A percentile compares a stretch with the other conserved stretches of the same genome.
Conservation (phyloP, 2,329 filamentous ascomycete species). For the Stachybotrys chlorohalonatus region DNA sequence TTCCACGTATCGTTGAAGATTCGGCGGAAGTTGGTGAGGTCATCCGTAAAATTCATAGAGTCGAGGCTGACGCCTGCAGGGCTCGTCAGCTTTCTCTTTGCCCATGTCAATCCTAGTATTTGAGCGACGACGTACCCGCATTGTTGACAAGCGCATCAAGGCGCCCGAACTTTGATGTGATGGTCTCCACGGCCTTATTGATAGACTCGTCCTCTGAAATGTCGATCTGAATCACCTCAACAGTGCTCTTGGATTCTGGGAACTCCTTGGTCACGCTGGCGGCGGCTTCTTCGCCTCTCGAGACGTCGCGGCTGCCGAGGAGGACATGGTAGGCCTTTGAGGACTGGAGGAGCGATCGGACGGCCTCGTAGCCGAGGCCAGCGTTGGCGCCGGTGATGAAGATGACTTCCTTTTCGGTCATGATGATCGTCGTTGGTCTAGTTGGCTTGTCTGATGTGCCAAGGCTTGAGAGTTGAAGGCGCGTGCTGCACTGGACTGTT, state of each 20-base stretch:
- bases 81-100: neutral
- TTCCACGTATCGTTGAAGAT: constrained; percentile 37
- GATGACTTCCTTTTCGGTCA: constrained; percentile 27
- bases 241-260: constrained; percentile 26
- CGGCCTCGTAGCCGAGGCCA: constrained; percentile 49
- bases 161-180: constrained; percentile 31
- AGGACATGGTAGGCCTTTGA: constrained; percentile 42
- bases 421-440: neutral
- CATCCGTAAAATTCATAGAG: constrained; percentile 8
- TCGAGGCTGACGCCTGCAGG: constrained; percentile 34
- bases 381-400: constrained; percentile 54
- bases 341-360: constrained; percentile 43
- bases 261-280: constrained; percentile 28
- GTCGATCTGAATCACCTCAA: constrained; percentile 43
- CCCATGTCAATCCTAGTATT: neutral
- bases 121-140: constrained; percentile 28
- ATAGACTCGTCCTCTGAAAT: constrained; percentile 44
- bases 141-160: constrained; percentile 50
- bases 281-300: constrained; percentile 42
- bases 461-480: too few relatives aligned
- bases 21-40: constrained; percentile 23
- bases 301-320: constrained; percentile 41
- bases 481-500: too few relatives aligned
- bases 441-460: too few relatives aligned
- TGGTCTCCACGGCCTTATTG: constrained; percentile 28